Base-by-base conservation (phyloP, 2,329 filamentous ascomycete genomes). In the Fusarium devonianum region DNA sequence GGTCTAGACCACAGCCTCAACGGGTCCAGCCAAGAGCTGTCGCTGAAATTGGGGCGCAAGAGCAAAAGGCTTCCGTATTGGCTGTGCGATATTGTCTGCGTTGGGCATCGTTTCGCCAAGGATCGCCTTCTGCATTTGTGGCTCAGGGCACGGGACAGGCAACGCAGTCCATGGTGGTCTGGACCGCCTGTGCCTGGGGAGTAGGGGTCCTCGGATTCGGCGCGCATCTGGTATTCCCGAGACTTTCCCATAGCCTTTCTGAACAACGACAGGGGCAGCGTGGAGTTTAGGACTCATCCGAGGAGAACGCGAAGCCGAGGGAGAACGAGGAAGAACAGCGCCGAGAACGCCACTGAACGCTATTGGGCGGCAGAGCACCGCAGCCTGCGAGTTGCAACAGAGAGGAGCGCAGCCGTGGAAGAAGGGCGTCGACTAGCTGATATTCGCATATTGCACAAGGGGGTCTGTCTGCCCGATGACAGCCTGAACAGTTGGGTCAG, bases 141-240 rank as follows among this genome's bases (percentile, higher is more conserved):
- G 60, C 60, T 63, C 50, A 48, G 50, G 48, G 48, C 60, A 63
- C 56, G 60, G n/a, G n/a, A n/a, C n/a, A 53, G 56, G 53, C 55
- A 56, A 49, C 38, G 36, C 45, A 47, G 25, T n/a, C n/a, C 48
- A 25, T 16, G 33, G 40, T 18, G 49, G 53, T 56, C 53, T 56
- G 44, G 53, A 56, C 33, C 53, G 18, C 25, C 17, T 29, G 43
- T 50, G 30, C 50, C 34, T 40, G 12, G 32, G 22, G 17, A 16
- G 28, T 30, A 33, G 52, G 52, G 53, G 61, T 37, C 45, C 43
- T 23, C 26, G n/a, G 26, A 35, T 17, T 16, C 21, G 28, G 19
- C 30, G 9, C 19, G 29, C 35, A 32, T 25, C 30, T 55, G 56
- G 56, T 64, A 64, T 60, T 64, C 47, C 60, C 60, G 60, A 62